A percentile compares a stretch with the other conserved stretches of the same genome.
Evolutionary conservation across 768 basidiomycete species (phyloP).

Genomic region (Tricholoma flavovirens): DNA sequence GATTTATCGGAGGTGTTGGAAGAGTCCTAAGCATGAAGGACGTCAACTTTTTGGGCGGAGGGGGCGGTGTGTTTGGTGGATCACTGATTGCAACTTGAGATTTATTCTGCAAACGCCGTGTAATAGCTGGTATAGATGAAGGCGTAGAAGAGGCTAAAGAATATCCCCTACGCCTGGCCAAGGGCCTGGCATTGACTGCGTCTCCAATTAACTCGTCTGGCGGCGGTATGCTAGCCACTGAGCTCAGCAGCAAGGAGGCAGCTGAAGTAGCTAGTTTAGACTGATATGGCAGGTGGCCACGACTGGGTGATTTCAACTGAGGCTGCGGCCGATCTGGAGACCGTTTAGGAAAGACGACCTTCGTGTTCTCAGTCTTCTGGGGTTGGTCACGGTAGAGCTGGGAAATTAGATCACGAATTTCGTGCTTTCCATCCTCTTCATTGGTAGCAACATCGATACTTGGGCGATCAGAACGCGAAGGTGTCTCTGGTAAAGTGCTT

Average conservation of each 20-base stretch:
- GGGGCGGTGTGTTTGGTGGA: background rate
- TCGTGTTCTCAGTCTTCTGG: background rate
- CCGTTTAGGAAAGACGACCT: background rate
- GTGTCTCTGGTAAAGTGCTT: slow-evolving; percentile 13
- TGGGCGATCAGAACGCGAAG: slow-evolving; percentile 21
- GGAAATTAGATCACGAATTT: slow-evolving; percentile 13
- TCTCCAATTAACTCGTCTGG: slow-evolving; percentile 2
- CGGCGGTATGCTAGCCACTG: slow-evolving; percentile 11
- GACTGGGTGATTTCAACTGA: slow-evolving; percentile 2
- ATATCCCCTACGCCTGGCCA: slow-evolving; percentile 11
- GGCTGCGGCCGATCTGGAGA: background rate
- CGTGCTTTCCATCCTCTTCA: slow-evolving; percentile 16
- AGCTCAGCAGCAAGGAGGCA: slow-evolving; percentile 23
- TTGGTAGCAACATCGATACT: slow-evolving; percentile 15
- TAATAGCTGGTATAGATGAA: background rate
- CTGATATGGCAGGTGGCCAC: background rate
- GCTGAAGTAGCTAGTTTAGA: slow-evolving; percentile 18
- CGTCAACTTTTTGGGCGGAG: slow-evolving; percentile 13
- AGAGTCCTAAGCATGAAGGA: slow-evolving; percentile 31
- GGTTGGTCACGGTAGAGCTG: slow-evolving; percentile 7
- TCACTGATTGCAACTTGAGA: slow-evolving; percentile 3
- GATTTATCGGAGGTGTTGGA: slow-evolving; percentile 43
- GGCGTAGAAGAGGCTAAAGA: slow-evolving; percentile 11
- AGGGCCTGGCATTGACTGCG: background rate
- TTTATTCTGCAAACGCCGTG: background rate